Conservation (phyloP, 2,329 filamentous ascomycete species). For the Diaporthe eres region DNA sequence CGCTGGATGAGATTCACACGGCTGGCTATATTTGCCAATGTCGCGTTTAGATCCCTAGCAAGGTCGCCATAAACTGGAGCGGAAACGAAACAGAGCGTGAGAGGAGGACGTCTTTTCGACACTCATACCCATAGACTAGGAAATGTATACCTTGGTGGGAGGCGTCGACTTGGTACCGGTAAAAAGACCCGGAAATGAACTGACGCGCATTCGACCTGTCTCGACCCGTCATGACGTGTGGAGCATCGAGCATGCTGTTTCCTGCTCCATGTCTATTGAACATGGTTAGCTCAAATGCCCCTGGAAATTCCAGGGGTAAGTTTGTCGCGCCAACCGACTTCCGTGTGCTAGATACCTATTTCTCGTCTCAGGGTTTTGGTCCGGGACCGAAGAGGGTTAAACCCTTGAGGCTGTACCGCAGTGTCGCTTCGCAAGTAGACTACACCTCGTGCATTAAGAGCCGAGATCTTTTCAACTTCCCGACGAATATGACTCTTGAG, state of each 20-base stretch:
- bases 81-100: not conserved
- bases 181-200: not conserved
- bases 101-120: not conserved
- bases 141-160: not conserved
- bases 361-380: not conserved
- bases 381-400: not conserved
- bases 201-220: not conserved
- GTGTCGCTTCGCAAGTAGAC: too few species aligned
- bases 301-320: not conserved
- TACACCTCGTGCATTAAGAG: too few species aligned
- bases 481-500: too few species aligned
- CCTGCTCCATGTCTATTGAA: not conserved
- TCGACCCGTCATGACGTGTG: not conserved
- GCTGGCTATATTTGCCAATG: not conserved
- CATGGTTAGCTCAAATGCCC: not conserved
- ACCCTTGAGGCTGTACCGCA: not conserved
- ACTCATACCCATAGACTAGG: not conserved
- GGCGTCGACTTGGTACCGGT: not conserved
- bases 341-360: too few species aligned
- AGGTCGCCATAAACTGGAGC: not conserved
- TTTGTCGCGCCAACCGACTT: not conserved
- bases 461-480: too few species aligned
- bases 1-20: not conserved
- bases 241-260: not conserved
- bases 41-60: not conserved